Evolutionary conservation across 2,329 filamentous ascomycete genomes (phyloP), one percentile per base, ranked within the genome.

Genomic region (Colletotrichum magnum): DNA sequence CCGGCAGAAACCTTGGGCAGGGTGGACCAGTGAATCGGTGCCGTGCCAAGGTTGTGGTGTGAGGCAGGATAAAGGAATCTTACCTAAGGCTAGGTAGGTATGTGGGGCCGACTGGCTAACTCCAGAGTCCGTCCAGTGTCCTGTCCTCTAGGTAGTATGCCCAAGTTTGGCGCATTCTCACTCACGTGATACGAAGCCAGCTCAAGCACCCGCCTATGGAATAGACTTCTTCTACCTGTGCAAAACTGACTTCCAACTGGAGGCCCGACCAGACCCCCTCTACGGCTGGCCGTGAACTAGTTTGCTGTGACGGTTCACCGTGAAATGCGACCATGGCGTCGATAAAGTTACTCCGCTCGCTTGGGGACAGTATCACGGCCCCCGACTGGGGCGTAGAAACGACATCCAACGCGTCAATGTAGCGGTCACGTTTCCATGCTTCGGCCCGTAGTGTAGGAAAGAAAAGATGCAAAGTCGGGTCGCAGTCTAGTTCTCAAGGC

Each of bases 181-280:
- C 32, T 36, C 32, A 36, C 32, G 32, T 36, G 32, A 36, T 67
- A 52, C 51, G 64, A 24, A 63, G 32, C 57, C 63, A 28, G 36
- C 50, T 28, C 28, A 51, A 28, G 12, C 26, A 21, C 43, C 13
- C 36, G 41, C 10, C 32, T 36, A 24, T 24, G 21, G 21, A 36
- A 36, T 12, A 36, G 9, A 36, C 13, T 43, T 43, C 41, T 43
- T 15, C 13, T 43, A 43, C 41, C 54, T 39, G 47, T 21, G 39
- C 41, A 32, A 54, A 67, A 52, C 43, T 63, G 43, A 64, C 64
- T 68, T 64, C 60, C 39, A 28, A 63, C 26, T n/a, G 24, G 26
- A 68, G 64, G 60, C 53, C 65, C 60, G 65, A 59, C 65, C 65
- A 59, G 65, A 65, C 54, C 65, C 28, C 60, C 65, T 53, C 26